A percentile compares a stretch with the other conserved stretches of the same genome.
Evolutionary conservation across 2,329 filamentous ascomycete genomes (phyloP).

Genomic region (Tolypocladium guangdongense): DNA sequence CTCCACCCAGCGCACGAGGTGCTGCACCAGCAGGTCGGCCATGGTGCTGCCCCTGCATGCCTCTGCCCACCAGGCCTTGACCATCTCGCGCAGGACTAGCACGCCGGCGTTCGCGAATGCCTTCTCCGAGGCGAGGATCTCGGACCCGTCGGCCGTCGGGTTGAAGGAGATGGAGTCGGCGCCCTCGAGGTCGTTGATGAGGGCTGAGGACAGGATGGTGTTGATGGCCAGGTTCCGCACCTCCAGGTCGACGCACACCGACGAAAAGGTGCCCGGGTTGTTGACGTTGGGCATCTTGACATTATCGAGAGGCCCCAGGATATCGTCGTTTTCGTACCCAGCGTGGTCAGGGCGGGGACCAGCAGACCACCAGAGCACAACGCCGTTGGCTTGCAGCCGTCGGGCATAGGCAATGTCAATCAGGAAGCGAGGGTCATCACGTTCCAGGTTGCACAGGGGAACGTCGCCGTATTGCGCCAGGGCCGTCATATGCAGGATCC

Average conservation of each 20-base stretch:
- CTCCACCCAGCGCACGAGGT: conserved; percentile 95
- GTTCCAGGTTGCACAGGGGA: conserved; percentile 88
- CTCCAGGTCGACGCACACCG: conserved; percentile 91
- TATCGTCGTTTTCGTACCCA: conserved; percentile 87
- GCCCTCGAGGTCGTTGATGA: conserved; percentile 94
- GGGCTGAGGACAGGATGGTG: conserved; percentile 88
- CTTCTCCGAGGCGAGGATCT: conserved; percentile 67
- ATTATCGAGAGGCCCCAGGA: conserved; percentile 69
- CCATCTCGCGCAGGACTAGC: conserved; percentile 89
- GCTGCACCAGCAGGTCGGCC: conserved; percentile 96
- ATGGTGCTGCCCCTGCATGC: conserved; percentile 83
- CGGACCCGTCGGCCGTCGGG: conserved; percentile 28
- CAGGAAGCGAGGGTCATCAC: conserved; percentile 84
- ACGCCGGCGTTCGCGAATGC: conserved; percentile 91
- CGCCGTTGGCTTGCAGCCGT: conserved; percentile 78
- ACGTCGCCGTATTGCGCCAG: conserved; percentile 88
- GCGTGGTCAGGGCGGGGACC: conserved; percentile 85
- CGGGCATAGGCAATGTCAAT: conserved; percentile 95
- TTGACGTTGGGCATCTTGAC: conserved; percentile 91
- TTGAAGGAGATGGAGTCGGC: conserved; percentile 81
- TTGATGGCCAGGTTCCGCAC: conserved; percentile 95
- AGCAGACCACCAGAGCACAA: conserved; percentile 94
- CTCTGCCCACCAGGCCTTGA: conserved; percentile 96
- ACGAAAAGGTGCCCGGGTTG: conserved; percentile 85
- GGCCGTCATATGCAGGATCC: conserved; percentile 80